A percentile compares a stretch with the other conserved stretches of the same genome.
Conservation (phyloP, 1,284 basidiomycete species). For the Moesziomyces parantarcticus region DNA sequence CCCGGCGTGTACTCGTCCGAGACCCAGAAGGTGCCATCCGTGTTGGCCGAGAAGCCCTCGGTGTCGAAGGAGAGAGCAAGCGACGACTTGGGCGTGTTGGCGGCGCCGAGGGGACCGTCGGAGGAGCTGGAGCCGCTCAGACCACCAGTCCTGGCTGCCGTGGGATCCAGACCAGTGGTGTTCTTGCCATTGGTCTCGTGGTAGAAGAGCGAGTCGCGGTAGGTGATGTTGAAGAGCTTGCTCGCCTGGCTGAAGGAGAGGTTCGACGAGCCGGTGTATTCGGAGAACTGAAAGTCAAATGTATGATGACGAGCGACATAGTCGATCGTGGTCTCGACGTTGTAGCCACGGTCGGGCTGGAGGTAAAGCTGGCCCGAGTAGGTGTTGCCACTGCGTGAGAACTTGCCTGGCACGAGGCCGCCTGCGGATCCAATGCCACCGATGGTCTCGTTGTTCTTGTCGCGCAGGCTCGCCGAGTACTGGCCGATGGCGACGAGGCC, state of each 20-base stretch:
- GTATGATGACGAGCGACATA: slow-evolving; percentile 74
- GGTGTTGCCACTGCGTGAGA: slow-evolving; percentile 22
- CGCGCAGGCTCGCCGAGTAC: slow-evolving; percentile 55
- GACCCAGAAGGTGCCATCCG: slow-evolving; percentile 71
- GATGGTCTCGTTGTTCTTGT: slow-evolving; percentile 66
- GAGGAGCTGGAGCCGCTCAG: slow-evolving; percentile 29
- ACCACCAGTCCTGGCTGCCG: slow-evolving; percentile 70
- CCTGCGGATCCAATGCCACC: slow-evolving; percentile 64
- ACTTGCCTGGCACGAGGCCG: slow-evolving; percentile 36
- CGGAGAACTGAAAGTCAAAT: slow-evolving; percentile 74
- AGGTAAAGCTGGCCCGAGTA: slow-evolving; percentile 72
- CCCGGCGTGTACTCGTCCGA: slow-evolving; percentile 80
- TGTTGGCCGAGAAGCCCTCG: slow-evolving; percentile 75
- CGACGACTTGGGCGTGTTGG: slow-evolving; percentile 68
- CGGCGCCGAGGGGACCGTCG: slow-evolving; percentile 60
- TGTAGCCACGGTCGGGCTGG: slow-evolving; percentile 73
- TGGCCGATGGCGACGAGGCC: slow-evolving; percentile 68
- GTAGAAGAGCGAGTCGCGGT: slow-evolving; percentile 73
- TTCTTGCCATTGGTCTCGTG: slow-evolving; percentile 69
- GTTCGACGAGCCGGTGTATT: slow-evolving; percentile 71
- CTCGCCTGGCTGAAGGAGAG: slow-evolving; percentile 73
- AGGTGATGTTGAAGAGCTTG: slow-evolving; percentile 72
- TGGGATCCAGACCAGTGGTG: slow-evolving; percentile 76
- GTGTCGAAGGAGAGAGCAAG: slow-evolving; percentile 72
- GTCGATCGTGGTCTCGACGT: slow-evolving; percentile 71